Evolutionary conservation across 257 asterid species (phyloP).

Genomic region (Solanum dulcamara): DNA sequence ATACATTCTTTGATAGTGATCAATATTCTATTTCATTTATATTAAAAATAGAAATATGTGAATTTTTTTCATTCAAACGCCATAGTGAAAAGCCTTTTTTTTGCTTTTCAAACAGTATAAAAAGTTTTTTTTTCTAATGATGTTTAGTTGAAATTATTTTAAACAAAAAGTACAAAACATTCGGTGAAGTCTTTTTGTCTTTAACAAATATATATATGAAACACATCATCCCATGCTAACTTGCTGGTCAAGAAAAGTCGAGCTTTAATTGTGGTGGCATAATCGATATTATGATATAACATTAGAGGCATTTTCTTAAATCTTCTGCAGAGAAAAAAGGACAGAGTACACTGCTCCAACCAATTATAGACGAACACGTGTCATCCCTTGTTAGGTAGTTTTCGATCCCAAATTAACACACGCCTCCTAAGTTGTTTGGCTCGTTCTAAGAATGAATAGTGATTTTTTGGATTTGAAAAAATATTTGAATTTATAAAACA

Average conservation of each 20-base stretch:
- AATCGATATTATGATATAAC: neutral
- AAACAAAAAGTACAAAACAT: neutral
- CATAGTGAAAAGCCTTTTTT: neutral
- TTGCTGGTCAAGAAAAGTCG: neutral
- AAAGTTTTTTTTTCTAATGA: neutral
- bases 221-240: neutral
- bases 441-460: neutral
- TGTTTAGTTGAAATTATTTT: neutral
- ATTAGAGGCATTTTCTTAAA: neutral
- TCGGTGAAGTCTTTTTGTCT: neutral
- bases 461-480: no score
- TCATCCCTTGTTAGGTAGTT: neutral
- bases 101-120: neutral
- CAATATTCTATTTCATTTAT: neutral
- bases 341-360: neutral
- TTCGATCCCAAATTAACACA: neutral
- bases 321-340: neutral
- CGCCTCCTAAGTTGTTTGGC: neutral
- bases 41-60: neutral
- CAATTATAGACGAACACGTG: neutral
- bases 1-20: no score
- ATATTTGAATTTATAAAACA: no score
- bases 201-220: neutral
- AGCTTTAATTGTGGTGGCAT: neutral
- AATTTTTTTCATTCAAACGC: neutral